Conservation (phyloP, 2,329 filamentous ascomycete species). For the Fonsecaea pugnacius region DNA sequence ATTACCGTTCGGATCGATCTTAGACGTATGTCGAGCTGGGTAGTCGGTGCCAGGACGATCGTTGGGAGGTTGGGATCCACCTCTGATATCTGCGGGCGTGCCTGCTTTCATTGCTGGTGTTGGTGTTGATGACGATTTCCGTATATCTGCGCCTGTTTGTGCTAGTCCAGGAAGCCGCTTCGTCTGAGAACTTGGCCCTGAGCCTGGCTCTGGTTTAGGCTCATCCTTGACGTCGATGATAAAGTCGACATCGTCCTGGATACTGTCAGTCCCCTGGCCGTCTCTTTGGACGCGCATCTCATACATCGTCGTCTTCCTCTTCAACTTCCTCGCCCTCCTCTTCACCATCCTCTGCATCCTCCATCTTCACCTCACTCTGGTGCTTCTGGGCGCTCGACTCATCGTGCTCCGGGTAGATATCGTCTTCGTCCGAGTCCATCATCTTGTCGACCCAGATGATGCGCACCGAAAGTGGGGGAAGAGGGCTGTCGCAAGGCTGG, state of each 20-base stretch:
- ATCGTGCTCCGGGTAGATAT: slow-evolving; percentile 34
- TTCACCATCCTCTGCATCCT: slow-evolving; percentile 38
- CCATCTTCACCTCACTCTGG: slow-evolving; percentile 38
- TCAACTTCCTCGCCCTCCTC: slow-evolving; percentile 38
- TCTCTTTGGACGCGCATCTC: slow-evolving; percentile 46
- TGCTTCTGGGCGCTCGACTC: slow-evolving; percentile 22
- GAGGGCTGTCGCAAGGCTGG: neutral
- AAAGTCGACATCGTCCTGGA: slow-evolving; percentile 55
- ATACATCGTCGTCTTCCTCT: slow-evolving; percentile 44
- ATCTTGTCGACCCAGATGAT: slow-evolving; percentile 21
- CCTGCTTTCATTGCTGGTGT: slow-evolving; percentile 38
- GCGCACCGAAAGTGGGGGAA: neutral
- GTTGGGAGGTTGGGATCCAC: slow-evolving; percentile 42
- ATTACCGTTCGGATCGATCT: slow-evolving; percentile 75
- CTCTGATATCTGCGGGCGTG: slow-evolving; percentile 32
- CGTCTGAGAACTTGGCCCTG: slow-evolving; percentile 41
- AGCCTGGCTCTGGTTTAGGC: slow-evolving; percentile 44
- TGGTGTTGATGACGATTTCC: slow-evolving; percentile 46
- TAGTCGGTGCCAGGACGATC: slow-evolving; percentile 64
- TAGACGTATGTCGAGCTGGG: slow-evolving; percentile 73
- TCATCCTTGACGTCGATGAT: slow-evolving; percentile 54
- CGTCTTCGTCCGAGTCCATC: slow-evolving; percentile 37
- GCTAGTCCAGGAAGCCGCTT: slow-evolving; percentile 47
- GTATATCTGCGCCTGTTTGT: slow-evolving; percentile 44
- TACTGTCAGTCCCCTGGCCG: slow-evolving; percentile 27